Evolutionary conservation across 106 monocot genomes (phyloP).

Genomic region (Phalaenopsis aphrodite): DNA sequence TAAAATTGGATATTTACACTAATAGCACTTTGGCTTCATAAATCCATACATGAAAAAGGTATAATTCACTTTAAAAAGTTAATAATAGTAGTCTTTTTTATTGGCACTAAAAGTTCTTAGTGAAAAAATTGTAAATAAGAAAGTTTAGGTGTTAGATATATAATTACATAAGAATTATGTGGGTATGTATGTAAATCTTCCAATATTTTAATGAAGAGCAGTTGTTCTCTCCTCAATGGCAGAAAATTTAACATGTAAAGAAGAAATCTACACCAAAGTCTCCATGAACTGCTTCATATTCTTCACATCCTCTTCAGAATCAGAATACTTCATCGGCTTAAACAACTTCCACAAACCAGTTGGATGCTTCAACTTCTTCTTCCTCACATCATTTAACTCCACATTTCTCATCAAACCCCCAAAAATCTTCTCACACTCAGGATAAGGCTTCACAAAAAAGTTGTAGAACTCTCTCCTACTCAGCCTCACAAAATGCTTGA

Average conservation of each 20-base stretch:
- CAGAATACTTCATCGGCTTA: slow-evolving; percentile 33
- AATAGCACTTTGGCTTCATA: too few species aligned
- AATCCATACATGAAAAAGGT: too few species aligned
- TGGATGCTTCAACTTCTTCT: slow-evolving; percentile 27
- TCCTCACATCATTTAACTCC: not conserved
- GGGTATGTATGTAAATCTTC: too few species aligned
- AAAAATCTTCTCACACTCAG: slow-evolving; percentile 60
- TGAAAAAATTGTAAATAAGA: too few species aligned
- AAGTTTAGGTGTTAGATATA: too few species aligned
- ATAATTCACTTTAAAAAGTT: too few species aligned
- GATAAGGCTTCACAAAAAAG: slow-evolving; percentile 85
- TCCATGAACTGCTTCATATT: slow-evolving; percentile 66
- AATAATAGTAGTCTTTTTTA: too few species aligned
- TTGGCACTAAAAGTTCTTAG: too few species aligned
- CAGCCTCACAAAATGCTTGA: slow-evolving; percentile 57
- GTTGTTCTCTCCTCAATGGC: not conserved
- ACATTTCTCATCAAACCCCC: slow-evolving; percentile 11
- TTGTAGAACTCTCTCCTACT: slow-evolving; percentile 73
- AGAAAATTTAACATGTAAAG: not conserved
- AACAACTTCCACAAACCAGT: slow-evolving; percentile 76
- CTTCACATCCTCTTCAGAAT: slow-evolving; percentile 40
- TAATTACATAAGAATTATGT: too few species aligned
- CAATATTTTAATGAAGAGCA: not conserved
- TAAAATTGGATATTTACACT: too few species aligned
- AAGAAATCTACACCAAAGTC: slow-evolving; percentile 22